A percentile compares a stretch with the other conserved stretches of the same genome.
Conservation (phyloP, 495 filamentous ascomycete genomes). For the Talaromyces wortmannii region DNA sequence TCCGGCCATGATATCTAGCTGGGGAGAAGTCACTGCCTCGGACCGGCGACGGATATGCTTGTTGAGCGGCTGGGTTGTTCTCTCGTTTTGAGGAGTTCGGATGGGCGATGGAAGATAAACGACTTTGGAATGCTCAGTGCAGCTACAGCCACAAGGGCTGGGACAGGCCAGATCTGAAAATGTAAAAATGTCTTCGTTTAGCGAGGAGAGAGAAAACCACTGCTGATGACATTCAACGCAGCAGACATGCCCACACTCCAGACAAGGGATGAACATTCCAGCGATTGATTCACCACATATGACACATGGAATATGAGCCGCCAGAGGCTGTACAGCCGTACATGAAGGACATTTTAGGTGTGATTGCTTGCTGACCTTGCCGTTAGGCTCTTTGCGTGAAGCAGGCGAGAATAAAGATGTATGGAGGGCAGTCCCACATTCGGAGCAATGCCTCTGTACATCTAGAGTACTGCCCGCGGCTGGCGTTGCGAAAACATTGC, state of each 20-base stretch:
- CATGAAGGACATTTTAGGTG: constrained; percentile 25
- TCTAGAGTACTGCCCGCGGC: constrained; percentile 21
- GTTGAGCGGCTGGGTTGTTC: neutral
- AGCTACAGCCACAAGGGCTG: constrained; percentile 44
- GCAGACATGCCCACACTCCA: constrained; percentile 45
- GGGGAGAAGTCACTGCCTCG: constrained; percentile 6
- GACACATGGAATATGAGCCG: constrained; percentile 33
- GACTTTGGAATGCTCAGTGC: constrained; percentile 28
- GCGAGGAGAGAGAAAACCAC: constrained; percentile 25
- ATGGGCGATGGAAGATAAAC: constrained; percentile 1
- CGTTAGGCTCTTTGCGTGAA: constrained; percentile 13
- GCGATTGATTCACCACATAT: constrained; percentile 40
- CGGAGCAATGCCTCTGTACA: constrained; percentile 37
- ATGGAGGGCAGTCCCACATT: constrained; percentile 34
- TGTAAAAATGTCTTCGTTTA: neutral
- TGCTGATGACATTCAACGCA: constrained; percentile 39
- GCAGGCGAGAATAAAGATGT: constrained; percentile 30
- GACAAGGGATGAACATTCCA: constrained; percentile 44
- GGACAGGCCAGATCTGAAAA: constrained; percentile 22
- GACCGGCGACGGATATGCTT: constrained; percentile 17
- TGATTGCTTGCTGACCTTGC: constrained; percentile 13
- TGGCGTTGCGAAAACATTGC: neutral
- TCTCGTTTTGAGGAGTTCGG: neutral
- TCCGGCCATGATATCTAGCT: constrained; percentile 8
- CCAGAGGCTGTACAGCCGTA: constrained; percentile 29